Base-by-base conservation (phyloP, 148 eudicot species). In the Rhododendron simsii region DNA sequence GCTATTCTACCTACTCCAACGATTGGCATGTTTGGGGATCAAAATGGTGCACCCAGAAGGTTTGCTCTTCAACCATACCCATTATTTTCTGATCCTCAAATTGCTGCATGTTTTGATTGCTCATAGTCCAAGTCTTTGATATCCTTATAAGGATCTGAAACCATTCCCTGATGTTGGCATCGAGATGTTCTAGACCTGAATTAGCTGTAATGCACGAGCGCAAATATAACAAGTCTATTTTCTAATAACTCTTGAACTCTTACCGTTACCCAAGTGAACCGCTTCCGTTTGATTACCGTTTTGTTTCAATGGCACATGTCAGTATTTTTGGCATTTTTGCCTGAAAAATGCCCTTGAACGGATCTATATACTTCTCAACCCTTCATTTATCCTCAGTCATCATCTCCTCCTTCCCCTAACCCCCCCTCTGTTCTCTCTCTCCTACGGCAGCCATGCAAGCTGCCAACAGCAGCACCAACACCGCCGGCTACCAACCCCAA, bases 41-140 rank as follows among this genome's bases (percentile, higher is more conserved):
- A 84, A 74, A 86, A 28, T 86, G 85, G 85, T 51, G 90, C 88
- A 59, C 88, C 87, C n/a, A 86, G 85, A 84, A 89, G 90, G 90
- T 89, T 84, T 35, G 84, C 74, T 33, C 67, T 55, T 77, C 14
- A 30, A 35, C 16, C 41, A 0, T 69, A 47, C 39, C 3, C 20
- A 28, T 30, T 71, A 15, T 30, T 35, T 12, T 20, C 3, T 81
- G 47, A 44, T 37, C 48, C 77, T 82, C 30, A 69, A 59, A 14
- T 84, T 79, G 80, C 55, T 45, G 61, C 15, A 74, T 48, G n/a
- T 55, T 87, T 61, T 7, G 20, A 8, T 83, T 77, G 39, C 45
- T 77, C n/a, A 2, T 57, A 11, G 15, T 37, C 30, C 14, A 55
- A 80, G 69, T 20, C 67, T 33, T 55, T 9, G 45, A 30, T 55